These are phyloP conservation scores for Lipomyces yamadae DNA, from an alignment of 805 yeast species.

Conservation along the genomic window DNA sequence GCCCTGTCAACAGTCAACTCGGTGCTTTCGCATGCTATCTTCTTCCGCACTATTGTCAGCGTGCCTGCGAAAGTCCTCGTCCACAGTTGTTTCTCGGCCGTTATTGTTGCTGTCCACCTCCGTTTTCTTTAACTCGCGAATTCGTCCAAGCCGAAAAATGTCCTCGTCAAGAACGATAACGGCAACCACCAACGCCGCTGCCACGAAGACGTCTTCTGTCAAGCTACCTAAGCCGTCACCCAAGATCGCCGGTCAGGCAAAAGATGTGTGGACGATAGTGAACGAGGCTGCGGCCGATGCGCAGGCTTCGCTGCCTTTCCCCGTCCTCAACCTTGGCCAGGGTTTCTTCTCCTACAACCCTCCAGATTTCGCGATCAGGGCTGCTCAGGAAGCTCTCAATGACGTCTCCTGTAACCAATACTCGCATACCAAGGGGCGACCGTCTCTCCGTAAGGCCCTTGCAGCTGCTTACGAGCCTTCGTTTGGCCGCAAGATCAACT, in stretches of 20 bases:
- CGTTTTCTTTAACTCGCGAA: not conserved
- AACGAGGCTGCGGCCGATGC: slow-evolving; percentile 94
- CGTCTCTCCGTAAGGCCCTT: slow-evolving; percentile 70
- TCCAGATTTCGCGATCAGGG: slow-evolving; percentile 86
- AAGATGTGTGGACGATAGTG: slow-evolving; percentile 91
- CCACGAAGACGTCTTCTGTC: slow-evolving; percentile 6
- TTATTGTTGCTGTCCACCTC: not conserved
- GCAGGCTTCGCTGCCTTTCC: slow-evolving; percentile 66
- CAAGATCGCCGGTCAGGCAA: slow-evolving; percentile 36
- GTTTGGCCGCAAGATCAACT: slow-evolving; percentile 61
- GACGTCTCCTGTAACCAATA: slow-evolving; percentile 84
- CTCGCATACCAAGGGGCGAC: slow-evolving; percentile 88
- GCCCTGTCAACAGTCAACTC: not conserved
- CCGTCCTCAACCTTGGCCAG: slow-evolving; percentile 89
- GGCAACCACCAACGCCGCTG: not conserved
- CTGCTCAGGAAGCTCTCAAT: slow-evolving; percentile 76
- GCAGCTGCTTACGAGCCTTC: slow-evolving; percentile 72
- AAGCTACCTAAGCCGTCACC: slow-evolving; percentile 32
- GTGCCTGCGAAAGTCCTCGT: not conserved
- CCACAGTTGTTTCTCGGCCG: not conserved
- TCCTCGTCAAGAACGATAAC: not conserved
- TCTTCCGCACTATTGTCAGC: not conserved
- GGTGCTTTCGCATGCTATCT: not conserved
- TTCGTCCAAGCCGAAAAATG: not conserved
- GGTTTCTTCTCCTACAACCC: slow-evolving; percentile 97